A percentile compares a stretch with the other conserved stretches of the same genome.
phyloP scores from a whole-genome alignment of 148 eudicot species.

The Vaccinium macrocarpon region DNA sequence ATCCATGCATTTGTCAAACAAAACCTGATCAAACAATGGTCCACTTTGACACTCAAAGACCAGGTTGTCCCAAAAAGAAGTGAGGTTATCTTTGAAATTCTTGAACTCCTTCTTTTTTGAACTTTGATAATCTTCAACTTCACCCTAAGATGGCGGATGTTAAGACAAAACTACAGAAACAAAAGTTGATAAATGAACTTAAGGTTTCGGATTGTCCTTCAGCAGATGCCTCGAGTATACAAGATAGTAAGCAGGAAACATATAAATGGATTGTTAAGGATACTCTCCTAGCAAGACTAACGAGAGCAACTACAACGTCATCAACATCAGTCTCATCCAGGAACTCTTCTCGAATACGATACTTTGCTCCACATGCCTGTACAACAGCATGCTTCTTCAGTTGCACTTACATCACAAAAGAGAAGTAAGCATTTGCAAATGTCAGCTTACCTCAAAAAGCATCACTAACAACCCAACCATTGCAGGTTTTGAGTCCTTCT shows the following conservation, averaged over 20 bases:
- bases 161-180: slow-evolving; percentile 28
- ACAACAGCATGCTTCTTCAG: slow-evolving; percentile 23
- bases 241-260: slow-evolving; percentile 6
- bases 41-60: slow-evolving; percentile 88
- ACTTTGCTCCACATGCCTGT: slow-evolving; percentile 93
- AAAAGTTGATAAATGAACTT: background rate
- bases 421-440: background rate
- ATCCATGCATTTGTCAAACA: slow-evolving; percentile 88
- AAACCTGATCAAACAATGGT: slow-evolving; percentile 74
- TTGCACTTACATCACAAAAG: slow-evolving; percentile 6
- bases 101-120: slow-evolving; percentile 84
- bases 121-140: slow-evolving; percentile 87
- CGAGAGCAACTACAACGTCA: slow-evolving; percentile 86
- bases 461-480: slow-evolving; percentile 65
- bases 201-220: background rate
- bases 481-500: slow-evolving; percentile 72
- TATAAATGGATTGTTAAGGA: slow-evolving; percentile 22
- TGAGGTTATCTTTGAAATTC: slow-evolving; percentile 79
- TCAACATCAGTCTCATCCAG: slow-evolving; percentile 86
- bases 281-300: slow-evolving; percentile 78
- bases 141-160: slow-evolving; percentile 56
- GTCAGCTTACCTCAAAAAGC: slow-evolving; percentile 79
- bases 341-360: slow-evolving; percentile 53
- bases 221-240: background rate
- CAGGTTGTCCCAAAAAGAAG: slow-evolving; percentile 81